Base-by-base conservation (phyloP, 371 early-diverging fungal species). In the Basidiobolus meristosporus region DNA sequence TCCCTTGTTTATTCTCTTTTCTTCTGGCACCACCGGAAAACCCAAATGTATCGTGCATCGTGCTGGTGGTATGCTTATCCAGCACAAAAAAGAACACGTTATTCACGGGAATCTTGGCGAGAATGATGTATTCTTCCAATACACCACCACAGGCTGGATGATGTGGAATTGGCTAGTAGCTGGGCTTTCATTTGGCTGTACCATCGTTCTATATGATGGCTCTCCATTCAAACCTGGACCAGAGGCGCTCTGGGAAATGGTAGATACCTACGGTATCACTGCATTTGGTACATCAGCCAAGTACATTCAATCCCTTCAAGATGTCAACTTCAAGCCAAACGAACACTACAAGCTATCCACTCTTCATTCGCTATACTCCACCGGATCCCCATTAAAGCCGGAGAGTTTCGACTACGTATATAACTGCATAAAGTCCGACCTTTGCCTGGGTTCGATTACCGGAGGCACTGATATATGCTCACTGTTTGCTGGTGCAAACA, bases 31-130 rank as follows among this genome's bases (percentile, higher is more conserved):
- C 1, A 98, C 98, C 0, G 87, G 77, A 39, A 39, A 5, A 41
- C 99, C 99, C 15, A 99, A 99, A 52, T 98, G 99, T 50, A 79
- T 98, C 32, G 90, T 93, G 16, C 99, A 98, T 56, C 80, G 86
- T 5, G 86, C 90, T 16, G 96, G 88, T 29, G 58, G 92, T 26
- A 60, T 84, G 41, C 56, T 96, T 16, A 61, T 96, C 38, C 92
- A 96, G 57, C 81, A 90, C 42, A 70, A 80, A 43, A 96, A 93
- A 56, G 97, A 96, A 46, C 92, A 91, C 47, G 58, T 78, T 20
- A 73, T 93, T 38, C 89, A 91, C 39, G 83, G 84, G 19, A 68
- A 78, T 34, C 58, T 91, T 53, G 60, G 52, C 0, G 52, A 66
- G 1, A 60, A 70, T 5, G 95, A 92, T 48, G 74, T 85, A 0